phyloP scores from a whole-genome alignment of 2,329 filamentous ascomycete genomes.

The Aureobasidium sp. region DNA sequence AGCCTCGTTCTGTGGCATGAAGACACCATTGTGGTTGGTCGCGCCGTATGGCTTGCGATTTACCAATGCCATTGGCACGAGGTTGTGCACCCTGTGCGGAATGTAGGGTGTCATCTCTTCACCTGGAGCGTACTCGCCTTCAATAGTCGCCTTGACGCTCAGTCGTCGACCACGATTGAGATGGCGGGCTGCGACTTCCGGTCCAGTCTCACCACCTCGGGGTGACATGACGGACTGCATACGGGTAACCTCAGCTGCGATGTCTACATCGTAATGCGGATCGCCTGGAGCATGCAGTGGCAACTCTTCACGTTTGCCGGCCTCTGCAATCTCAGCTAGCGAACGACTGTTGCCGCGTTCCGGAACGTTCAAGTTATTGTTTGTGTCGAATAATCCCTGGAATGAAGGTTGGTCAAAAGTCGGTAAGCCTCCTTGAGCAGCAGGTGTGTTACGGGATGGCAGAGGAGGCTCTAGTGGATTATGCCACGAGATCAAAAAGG shows the following conservation, averaged over 20 bases:
- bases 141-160: slow-evolving; percentile 34
- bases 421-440: slow-evolving; percentile 29
- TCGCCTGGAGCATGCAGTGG: slow-evolving; percentile 50
- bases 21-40: slow-evolving; percentile 50
- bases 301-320: slow-evolving; percentile 25
- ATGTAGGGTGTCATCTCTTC: slow-evolving; percentile 61
- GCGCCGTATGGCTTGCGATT: slow-evolving; percentile 59
- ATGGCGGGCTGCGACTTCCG: slow-evolving; percentile 54
- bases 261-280: slow-evolving; percentile 55
- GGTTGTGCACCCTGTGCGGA: slow-evolving; percentile 41
- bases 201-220: slow-evolving; percentile 41
- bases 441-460: slow-evolving; percentile 46
- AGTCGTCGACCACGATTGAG: slow-evolving; percentile 40
- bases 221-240: slow-evolving; percentile 50
- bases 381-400: slow-evolving; percentile 23
- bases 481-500: slow-evolving; percentile 63
- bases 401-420: slow-evolving; percentile 27
- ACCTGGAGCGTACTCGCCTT: slow-evolving; percentile 39
- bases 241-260: slow-evolving; percentile 52
- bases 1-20: slow-evolving; percentile 65
- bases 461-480: slow-evolving; percentile 51
- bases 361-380: slow-evolving; percentile 20
- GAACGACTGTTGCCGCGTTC: slow-evolving; percentile 11
- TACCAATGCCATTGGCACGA: slow-evolving; percentile 63
- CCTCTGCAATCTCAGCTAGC: slow-evolving; percentile 14